phyloP scores from a whole-genome alignment of 1,284 basidiomycete genomes.

The Gastroboletus turbinatus region DNA sequence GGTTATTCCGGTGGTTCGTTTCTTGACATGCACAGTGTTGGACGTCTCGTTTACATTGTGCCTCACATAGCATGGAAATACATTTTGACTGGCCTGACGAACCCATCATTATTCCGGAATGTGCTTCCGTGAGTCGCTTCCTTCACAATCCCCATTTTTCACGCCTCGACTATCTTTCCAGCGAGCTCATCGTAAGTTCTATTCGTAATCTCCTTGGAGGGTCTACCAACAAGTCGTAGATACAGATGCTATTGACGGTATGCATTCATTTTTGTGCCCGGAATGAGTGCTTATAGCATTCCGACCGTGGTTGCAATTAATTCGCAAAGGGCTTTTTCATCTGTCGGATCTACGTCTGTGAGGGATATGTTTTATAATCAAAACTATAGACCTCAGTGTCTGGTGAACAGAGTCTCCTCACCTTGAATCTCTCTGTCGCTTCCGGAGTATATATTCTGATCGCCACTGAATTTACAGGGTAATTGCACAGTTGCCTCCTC shows the following conservation, averaged over 20 bases:
- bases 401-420: not conserved
- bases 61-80: not conserved
- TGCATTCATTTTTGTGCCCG: too few species aligned
- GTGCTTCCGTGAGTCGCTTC: not conserved
- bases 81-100: not conserved
- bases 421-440: not conserved
- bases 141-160: too few species aligned
- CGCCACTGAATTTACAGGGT: not conserved
- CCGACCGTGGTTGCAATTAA: conserved; percentile 7
- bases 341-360: conserved; percentile 15
- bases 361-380: not conserved
- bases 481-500: not conserved
- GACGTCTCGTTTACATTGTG: not conserved
- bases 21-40: not conserved
- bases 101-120: not conserved
- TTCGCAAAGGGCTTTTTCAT: conserved; percentile 19
- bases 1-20: conserved; percentile 8
- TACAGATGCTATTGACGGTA: not conserved
- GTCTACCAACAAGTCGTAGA: too few species aligned
- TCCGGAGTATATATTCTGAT: not conserved
- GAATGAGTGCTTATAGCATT: not conserved
- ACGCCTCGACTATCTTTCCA: too few species aligned
- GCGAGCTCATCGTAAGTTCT: too few species aligned
- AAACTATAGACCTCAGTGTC: not conserved
- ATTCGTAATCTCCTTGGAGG: too few species aligned